Percentiles rank a stretch among this genome's conserved stretches.
These are phyloP conservation scores for Amphichorda felina DNA, from an alignment of 2,329 filamentous ascomycete species.

Conservation along the genomic window DNA sequence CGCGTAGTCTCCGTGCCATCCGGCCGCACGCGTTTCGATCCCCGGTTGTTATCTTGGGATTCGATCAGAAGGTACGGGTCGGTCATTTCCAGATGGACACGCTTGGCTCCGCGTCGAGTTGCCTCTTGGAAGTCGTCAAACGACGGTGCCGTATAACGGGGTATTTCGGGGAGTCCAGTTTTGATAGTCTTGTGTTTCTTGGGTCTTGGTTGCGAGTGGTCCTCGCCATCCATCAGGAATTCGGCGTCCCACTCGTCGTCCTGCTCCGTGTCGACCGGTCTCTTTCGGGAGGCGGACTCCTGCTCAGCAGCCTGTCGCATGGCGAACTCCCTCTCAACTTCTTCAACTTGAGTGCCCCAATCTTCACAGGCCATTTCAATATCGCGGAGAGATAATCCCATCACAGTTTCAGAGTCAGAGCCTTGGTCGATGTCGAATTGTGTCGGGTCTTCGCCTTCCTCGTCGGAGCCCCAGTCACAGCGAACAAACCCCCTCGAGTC, in stretches of 20 bases:
- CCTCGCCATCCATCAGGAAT: slow-evolving; percentile 33
- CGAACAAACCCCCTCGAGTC: slow-evolving; percentile 35
- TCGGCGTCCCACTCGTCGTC: slow-evolving; percentile 54
- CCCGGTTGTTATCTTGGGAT: slow-evolving; percentile 53
- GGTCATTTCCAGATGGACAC: slow-evolving; percentile 73
- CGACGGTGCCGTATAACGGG: slow-evolving; percentile 51
- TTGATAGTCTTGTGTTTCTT: slow-evolving; percentile 59
- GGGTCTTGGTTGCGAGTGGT: slow-evolving; percentile 30
- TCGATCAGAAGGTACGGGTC: slow-evolving; percentile 82
- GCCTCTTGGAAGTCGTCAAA: slow-evolving; percentile 72
- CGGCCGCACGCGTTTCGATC: slow-evolving; percentile 45
- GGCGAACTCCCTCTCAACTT: slow-evolving; percentile 27
- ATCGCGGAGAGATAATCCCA: slow-evolving; percentile 67
- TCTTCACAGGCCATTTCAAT: slow-evolving; percentile 78
- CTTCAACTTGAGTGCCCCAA: slow-evolving; percentile 57
- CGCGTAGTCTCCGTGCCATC: slow-evolving; percentile 46
- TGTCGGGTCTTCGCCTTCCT: slow-evolving; percentile 20
- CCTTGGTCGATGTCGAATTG: slow-evolving; percentile 37
- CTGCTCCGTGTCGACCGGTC: slow-evolving; percentile 15
- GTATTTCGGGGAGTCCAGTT: slow-evolving; percentile 45
- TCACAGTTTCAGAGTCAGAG: slow-evolving; percentile 53
- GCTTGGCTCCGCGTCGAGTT: slow-evolving; percentile 62
- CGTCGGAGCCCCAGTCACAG: slow-evolving; percentile 25
- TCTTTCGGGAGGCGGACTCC: background rate
- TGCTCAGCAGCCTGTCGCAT: slow-evolving; percentile 15